Percentiles rank a stretch among this genome's conserved stretches.
Conservation (phyloP, 768 basidiomycete species). For the Clavaria fumosa region DNA sequence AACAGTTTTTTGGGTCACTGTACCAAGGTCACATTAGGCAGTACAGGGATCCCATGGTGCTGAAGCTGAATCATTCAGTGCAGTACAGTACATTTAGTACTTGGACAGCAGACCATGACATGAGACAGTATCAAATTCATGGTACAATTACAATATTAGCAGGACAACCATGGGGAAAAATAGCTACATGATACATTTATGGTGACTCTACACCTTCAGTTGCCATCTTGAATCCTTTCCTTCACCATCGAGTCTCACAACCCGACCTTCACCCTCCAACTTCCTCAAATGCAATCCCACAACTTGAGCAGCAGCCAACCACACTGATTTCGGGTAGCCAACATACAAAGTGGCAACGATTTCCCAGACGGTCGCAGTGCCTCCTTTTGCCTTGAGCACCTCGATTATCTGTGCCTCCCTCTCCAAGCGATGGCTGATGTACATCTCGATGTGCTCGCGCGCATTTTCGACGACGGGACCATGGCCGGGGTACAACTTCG, state of each 20-base stretch:
- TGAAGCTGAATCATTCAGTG: no score
- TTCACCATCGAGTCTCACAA: slow-evolving; percentile 35
- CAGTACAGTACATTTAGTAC: no score
- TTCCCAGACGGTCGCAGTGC: slow-evolving; percentile 36
- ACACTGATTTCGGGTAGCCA: slow-evolving; percentile 52
- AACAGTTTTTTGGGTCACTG: no score
- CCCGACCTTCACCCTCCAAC: slow-evolving; percentile 46
- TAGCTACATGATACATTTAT: no score
- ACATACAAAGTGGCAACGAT: slow-evolving; percentile 56
- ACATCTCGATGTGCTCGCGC: slow-evolving; percentile 41
- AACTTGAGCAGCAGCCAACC: slow-evolving; percentile 56
- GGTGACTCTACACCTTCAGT: no score
- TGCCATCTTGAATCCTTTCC: slow-evolving; percentile 37
- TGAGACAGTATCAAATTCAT: no score
- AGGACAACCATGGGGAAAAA: no score
- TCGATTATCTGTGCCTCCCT: slow-evolving; percentile 67
- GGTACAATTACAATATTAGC: no score
- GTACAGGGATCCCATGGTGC: no score
- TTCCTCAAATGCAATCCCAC: slow-evolving; percentile 63
- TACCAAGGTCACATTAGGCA: no score
- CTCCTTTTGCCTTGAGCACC: slow-evolving; percentile 25
- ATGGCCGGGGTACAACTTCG: slow-evolving; percentile 73
- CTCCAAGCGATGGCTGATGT: slow-evolving; percentile 68
- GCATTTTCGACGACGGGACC: slow-evolving; percentile 65
- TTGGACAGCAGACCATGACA: no score